A percentile compares a stretch with the other conserved stretches of the same genome.
These are phyloP conservation scores for Prunus kanzakura DNA, from an alignment of 306 rosid species.

Conservation along the genomic window DNA sequence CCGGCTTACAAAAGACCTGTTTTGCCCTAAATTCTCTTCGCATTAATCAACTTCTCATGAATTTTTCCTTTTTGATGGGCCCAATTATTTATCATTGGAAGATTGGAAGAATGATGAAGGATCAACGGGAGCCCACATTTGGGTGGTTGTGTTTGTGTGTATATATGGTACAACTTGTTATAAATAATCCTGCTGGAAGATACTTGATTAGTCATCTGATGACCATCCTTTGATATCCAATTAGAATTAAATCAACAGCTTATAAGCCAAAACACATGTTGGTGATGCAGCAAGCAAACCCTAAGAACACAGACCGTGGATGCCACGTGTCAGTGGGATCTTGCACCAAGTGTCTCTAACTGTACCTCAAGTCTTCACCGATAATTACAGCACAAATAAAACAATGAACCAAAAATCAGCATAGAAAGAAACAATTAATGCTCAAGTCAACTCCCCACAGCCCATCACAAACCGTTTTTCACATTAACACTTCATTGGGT, in stretches of 20 bases:
- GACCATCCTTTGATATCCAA: neutral
- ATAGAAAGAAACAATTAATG: constrained; percentile 17
- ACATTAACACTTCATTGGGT: constrained; percentile 36
- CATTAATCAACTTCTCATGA: neutral
- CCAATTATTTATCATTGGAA: neutral
- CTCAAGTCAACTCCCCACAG: constrained; percentile 39
- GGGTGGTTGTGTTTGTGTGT: neutral
- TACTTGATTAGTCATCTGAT: neutral
- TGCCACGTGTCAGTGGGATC: constrained; percentile 26
- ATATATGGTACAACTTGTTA: constrained; percentile 8
- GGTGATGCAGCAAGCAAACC: neutral
- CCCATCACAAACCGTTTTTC: constrained; percentile 24
- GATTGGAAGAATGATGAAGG: neutral
- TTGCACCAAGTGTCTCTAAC: constrained; percentile 16
- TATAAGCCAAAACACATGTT: constrained; percentile 26
- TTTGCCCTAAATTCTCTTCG: neutral
- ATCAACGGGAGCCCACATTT: neutral
- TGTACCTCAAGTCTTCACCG: constrained; percentile 19
- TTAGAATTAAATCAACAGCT: neutral
- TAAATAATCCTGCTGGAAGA: constrained; percentile 3
- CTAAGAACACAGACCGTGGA: constrained; percentile 1
- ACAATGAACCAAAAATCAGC: constrained; percentile 27
- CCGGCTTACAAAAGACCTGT: neutral
- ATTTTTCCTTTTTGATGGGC: neutral
- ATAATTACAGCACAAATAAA: constrained; percentile 27